These are phyloP conservation scores for Mucor mucedo DNA, from an alignment of 371 early-diverging fungal genomes.

Conservation along the genomic window DNA sequence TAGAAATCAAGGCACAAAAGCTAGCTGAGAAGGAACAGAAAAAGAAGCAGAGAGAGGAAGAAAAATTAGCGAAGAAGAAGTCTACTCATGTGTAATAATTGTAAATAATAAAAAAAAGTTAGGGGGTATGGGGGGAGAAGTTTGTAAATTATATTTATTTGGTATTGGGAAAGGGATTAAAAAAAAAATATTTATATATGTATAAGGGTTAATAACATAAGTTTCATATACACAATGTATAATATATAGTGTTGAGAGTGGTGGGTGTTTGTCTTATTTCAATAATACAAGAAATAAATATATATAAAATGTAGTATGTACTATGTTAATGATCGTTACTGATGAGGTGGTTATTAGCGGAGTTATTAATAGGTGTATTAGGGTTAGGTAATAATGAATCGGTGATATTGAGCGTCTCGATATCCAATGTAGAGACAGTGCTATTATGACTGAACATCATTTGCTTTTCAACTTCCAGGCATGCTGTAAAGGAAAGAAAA, in stretches of 20 bases:
- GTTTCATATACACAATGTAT: slow-evolving; percentile 1
- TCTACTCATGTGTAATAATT: background rate
- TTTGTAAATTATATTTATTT: slow-evolving; percentile 8
- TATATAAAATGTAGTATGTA: slow-evolving; percentile 13
- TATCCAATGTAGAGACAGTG: slow-evolving; percentile 4
- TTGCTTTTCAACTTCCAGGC: slow-evolving; percentile 39
- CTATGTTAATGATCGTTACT: slow-evolving; percentile 2
- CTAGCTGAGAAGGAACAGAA: slow-evolving; percentile 58
- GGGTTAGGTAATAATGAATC: background rate
- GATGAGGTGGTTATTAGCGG: background rate
- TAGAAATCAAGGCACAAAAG: slow-evolving; percentile 56
- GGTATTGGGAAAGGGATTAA: background rate
- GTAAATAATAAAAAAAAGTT: background rate
- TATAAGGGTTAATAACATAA: background rate
- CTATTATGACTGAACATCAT: slow-evolving; percentile 18
- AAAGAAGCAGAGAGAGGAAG: slow-evolving; percentile 54
- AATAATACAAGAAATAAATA: slow-evolving; percentile 9
- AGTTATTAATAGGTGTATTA: slow-evolving; percentile 3
- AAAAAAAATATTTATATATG: slow-evolving; percentile 9
- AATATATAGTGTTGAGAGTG: background rate
- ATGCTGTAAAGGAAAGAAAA: slow-evolving; percentile 16
- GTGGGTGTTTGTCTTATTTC: background rate
- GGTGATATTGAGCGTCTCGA: slow-evolving; percentile 18
- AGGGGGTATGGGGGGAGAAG: background rate
- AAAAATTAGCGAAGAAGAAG: slow-evolving; percentile 8